Conservation (phyloP, 768 basidiomycete species). For the Leccinum variicolor region DNA sequence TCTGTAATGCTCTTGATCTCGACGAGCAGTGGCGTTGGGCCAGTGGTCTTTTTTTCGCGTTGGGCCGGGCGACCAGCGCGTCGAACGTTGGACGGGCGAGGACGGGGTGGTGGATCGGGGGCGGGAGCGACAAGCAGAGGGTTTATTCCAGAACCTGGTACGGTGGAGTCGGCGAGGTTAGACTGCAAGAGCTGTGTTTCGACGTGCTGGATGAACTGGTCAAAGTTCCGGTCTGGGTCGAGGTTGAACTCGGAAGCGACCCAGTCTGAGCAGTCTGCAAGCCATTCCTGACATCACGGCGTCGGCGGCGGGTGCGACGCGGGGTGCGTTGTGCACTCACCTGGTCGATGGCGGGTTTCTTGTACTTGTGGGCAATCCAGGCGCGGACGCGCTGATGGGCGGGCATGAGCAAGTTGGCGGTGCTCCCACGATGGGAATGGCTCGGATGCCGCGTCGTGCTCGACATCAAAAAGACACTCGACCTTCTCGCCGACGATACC, state of each 20-base stretch:
- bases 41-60: conserved; percentile 25
- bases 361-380: conserved; percentile 58
- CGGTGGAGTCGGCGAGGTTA: conserved; percentile 68
- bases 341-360: conserved; percentile 60
- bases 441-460: conserved; percentile 65
- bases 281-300: conserved; percentile 57
- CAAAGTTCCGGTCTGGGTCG: conserved; percentile 45
- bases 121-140: conserved; percentile 17
- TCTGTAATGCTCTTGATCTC: conserved; percentile 80
- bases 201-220: conserved; percentile 51
- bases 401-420: conserved; percentile 15
- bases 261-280: conserved; percentile 70
- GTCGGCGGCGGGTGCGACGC: neutral
- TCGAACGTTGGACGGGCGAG: neutral
- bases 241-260: conserved; percentile 46
- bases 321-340: conserved; percentile 32
- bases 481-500: conserved; percentile 69
- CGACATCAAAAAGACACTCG: conserved; percentile 67
- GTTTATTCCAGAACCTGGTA: conserved; percentile 61
- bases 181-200: conserved; percentile 70
- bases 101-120: conserved; percentile 3
- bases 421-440: conserved; percentile 6
- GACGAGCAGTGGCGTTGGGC: conserved; percentile 57
- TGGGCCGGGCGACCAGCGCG: conserved; percentile 1
- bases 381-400: conserved; percentile 33